Conservation (phyloP, 441 rosid genomes). For the Dalechampia spathulata region DNA sequence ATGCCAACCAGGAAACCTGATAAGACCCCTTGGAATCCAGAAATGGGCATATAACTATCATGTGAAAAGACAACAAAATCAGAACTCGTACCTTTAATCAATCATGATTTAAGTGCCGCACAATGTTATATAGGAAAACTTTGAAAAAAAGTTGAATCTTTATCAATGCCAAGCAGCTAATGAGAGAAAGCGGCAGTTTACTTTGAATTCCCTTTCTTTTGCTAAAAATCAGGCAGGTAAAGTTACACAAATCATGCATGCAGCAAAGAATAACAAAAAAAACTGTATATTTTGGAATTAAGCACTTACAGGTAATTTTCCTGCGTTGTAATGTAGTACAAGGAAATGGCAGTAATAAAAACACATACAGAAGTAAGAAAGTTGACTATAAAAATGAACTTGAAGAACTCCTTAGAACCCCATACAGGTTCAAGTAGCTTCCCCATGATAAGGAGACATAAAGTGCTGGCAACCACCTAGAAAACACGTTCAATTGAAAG, state of each 20-base stretch:
- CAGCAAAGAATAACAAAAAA: too few species aligned
- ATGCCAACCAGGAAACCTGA: slow-evolving; percentile 88
- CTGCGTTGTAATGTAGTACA: slow-evolving; percentile 71
- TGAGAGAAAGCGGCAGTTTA: not conserved
- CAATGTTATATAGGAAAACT: not conserved
- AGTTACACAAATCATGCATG: not conserved
- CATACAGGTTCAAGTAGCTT: slow-evolving; percentile 90
- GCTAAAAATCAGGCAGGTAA: not conserved
- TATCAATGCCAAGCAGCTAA: not conserved
- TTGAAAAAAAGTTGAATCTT: not conserved
- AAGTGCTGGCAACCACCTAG: slow-evolving; percentile 59
- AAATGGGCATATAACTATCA: slow-evolving; percentile 83
- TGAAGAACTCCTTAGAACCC: slow-evolving; percentile 96
- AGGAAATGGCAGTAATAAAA: slow-evolving; percentile 72
- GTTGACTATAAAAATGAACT: slow-evolving; percentile 84
- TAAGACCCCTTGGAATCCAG: slow-evolving; percentile 91
- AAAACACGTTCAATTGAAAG: slow-evolving; percentile 15
- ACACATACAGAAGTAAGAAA: slow-evolving; percentile 71
- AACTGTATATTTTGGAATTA: slow-evolving; percentile 7
- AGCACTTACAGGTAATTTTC: slow-evolving; percentile 74
- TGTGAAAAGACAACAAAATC: not conserved
- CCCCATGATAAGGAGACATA: slow-evolving; percentile 86
- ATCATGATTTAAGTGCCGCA: not conserved
- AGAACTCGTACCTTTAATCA: not conserved
- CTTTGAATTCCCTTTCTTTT: not conserved